Percentiles rank a stretch among this genome's conserved stretches.
These are phyloP conservation scores for Lactarius trivialis DNA, from an alignment of 768 basidiomycete genomes.

Conservation along the genomic window DNA sequence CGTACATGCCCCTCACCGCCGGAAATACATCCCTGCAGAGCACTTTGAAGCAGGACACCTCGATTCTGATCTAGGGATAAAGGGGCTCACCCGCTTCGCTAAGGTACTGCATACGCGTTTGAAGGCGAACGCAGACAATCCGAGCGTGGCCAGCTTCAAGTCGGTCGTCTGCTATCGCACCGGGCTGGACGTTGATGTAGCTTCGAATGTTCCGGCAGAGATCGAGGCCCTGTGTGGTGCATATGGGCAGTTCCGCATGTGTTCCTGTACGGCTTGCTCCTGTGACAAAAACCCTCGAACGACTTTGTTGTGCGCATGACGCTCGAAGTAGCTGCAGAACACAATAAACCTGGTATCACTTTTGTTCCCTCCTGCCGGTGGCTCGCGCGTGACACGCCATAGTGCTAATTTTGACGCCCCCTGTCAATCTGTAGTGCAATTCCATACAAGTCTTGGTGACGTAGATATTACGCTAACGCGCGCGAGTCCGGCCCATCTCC, in stretches of 20 bases:
- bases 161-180: slow-evolving; percentile 75
- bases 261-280: slow-evolving; percentile 46
- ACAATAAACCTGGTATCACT: slow-evolving; percentile 51
- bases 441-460: slow-evolving; percentile 79
- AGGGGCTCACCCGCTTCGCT: slow-evolving; percentile 15
- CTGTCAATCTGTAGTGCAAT: slow-evolving; percentile 58
- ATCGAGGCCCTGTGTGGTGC: not conserved
- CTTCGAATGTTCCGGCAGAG: slow-evolving; percentile 24
- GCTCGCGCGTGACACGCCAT: not conserved
- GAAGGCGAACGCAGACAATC: slow-evolving; percentile 34
- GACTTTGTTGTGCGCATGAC: slow-evolving; percentile 56
- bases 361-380: not conserved
- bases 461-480: slow-evolving; percentile 53
- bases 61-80: slow-evolving; percentile 1
- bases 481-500: slow-evolving; percentile 60
- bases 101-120: slow-evolving; percentile 39
- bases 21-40: slow-evolving; percentile 25
- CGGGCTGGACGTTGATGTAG: slow-evolving; percentile 49
- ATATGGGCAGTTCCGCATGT: slow-evolving; percentile 27
- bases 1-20: no score
- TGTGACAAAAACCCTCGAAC: slow-evolving; percentile 57
- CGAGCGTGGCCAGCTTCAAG: slow-evolving; percentile 61
- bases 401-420: not conserved
- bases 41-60: slow-evolving; percentile 19
- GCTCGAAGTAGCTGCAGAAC: slow-evolving; percentile 45